phyloP scores from a whole-genome alignment of 306 rosid species.

The Vigna hirtella region DNA sequence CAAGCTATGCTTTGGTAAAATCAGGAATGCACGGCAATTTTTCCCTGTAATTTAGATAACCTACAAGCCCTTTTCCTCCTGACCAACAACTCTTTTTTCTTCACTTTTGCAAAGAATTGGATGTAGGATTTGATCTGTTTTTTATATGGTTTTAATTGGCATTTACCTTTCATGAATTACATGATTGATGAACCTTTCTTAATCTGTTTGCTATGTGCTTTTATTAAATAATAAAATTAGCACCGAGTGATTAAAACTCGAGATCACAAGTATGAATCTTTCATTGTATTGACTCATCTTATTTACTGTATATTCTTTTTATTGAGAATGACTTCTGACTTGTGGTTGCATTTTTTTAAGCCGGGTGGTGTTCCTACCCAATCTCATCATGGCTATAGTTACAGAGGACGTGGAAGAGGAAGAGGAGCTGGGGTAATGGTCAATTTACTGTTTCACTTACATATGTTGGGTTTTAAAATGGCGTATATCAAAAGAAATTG shows the following conservation, averaged over 20 bases:
- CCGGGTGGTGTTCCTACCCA: conserved; percentile 66
- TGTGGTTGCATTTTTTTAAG: conserved; percentile 52
- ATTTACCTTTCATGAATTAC: conserved; percentile 25
- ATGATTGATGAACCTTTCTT: conserved; percentile 3
- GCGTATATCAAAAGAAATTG: conserved; percentile 1
- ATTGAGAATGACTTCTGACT: conserved; percentile 34
- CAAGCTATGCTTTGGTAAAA: conserved; percentile 4
- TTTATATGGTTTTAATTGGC: conserved; percentile 17
- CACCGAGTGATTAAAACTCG: not conserved
- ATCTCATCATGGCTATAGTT: conserved; percentile 50
- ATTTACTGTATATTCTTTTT: conserved; percentile 8
- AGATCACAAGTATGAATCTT: not conserved
- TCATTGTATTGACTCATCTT: not conserved
- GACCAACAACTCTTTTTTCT: not conserved
- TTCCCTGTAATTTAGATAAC: conserved; percentile 3
- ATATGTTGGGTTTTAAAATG: not conserved
- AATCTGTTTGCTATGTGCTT: conserved; percentile 8
- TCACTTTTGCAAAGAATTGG: conserved; percentile 14
- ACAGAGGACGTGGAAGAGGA: conserved; percentile 84
- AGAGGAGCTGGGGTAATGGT: conserved; percentile 74
- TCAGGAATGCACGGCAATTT: not conserved
- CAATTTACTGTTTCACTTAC: conserved; percentile 20
- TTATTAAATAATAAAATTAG: conserved; percentile 16
- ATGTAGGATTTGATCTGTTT: conserved; percentile 15
- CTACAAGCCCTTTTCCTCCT: not conserved